Percentiles rank a stretch among this genome's conserved stretches.
These are phyloP conservation scores for Prinsepia uniflora DNA, from an alignment of 306 rosid genomes.

Conservation along the genomic window DNA sequence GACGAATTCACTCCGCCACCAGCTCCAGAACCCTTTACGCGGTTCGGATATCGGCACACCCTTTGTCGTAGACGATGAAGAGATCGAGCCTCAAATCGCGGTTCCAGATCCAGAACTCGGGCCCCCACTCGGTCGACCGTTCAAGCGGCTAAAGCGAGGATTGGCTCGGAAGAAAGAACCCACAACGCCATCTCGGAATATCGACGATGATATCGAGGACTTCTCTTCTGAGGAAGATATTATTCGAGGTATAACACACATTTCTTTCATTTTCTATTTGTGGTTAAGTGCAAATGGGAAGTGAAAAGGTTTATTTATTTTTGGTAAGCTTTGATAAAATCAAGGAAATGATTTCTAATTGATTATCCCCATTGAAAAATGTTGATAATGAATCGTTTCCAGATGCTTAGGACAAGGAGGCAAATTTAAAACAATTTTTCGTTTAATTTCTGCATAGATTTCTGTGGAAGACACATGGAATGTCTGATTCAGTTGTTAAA, in stretches of 20 bases:
- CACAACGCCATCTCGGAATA: conserved; percentile 12
- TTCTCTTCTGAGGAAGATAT: conserved; percentile 63
- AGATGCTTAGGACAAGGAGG: neutral
- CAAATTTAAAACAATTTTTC: neutral
- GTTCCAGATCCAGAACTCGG: conserved; percentile 39
- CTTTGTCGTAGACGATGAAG: conserved; percentile 20
- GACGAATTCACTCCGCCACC: neutral
- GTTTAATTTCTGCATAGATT: neutral
- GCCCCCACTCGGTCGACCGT: conserved; percentile 30
- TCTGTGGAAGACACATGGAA: neutral
- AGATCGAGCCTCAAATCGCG: conserved; percentile 19
- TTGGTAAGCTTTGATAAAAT: neutral
- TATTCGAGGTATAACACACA: conserved; percentile 24
- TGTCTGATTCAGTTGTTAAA: neutral
- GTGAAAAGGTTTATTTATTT: neutral
- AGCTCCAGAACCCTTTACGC: conserved; percentile 2
- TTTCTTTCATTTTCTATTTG: neutral
- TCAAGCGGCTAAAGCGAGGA: conserved; percentile 77
- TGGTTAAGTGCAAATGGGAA: neutral
- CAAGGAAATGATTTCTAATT: too few relatives aligned
- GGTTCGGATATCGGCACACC: neutral
- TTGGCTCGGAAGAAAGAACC: conserved; percentile 17
- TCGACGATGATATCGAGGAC: conserved; percentile 72
- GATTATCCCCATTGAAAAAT: neutral
- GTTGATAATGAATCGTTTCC: neutral